phyloP scores from a whole-genome alignment of 331 rosid genomes.

The Rhamnella rubrinervis region DNA sequence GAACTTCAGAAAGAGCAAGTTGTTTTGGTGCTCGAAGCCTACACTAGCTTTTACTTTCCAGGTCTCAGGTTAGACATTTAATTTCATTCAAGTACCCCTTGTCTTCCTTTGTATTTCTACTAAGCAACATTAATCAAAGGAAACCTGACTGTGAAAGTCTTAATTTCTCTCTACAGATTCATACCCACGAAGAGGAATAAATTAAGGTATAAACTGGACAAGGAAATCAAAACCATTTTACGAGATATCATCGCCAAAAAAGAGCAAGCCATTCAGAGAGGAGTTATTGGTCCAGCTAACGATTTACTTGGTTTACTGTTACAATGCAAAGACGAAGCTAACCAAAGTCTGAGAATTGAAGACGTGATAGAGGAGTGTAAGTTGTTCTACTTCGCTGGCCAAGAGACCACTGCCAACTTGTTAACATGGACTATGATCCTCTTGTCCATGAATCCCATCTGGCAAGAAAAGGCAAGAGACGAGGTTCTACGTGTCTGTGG shows the following conservation, averaged over 20 bases:
- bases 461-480: conserved; percentile 50
- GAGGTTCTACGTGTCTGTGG: conserved; percentile 35
- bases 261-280: conserved; percentile 24
- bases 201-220: conserved; percentile 31
- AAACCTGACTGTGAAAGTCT: not conserved
- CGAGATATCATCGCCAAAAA: conserved; percentile 28
- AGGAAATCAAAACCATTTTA: conserved; percentile 32
- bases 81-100: not conserved
- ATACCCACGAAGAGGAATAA: conserved; percentile 47
- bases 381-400: conserved; percentile 49
- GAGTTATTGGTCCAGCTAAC: conserved; percentile 9
- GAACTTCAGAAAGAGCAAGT: conserved; percentile 39
- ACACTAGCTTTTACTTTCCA: conserved; percentile 32
- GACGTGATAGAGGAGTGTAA: conserved; percentile 61
- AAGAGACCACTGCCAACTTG: conserved; percentile 38
- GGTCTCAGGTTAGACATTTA: conserved; percentile 31
- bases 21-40: conserved; percentile 35
- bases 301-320: conserved; percentile 40
- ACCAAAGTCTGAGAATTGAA: conserved; percentile 27
- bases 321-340: conserved; percentile 18
- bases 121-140: not conserved
- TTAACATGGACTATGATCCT: conserved; percentile 48
- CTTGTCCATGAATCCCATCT: conserved; percentile 38
- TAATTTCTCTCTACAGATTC: conserved; percentile 18
- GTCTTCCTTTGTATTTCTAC: not conserved